These are phyloP conservation scores for Edaphochlamys debaryana DNA, from an alignment of 139 green algal species.

Conservation along the genomic window DNA sequence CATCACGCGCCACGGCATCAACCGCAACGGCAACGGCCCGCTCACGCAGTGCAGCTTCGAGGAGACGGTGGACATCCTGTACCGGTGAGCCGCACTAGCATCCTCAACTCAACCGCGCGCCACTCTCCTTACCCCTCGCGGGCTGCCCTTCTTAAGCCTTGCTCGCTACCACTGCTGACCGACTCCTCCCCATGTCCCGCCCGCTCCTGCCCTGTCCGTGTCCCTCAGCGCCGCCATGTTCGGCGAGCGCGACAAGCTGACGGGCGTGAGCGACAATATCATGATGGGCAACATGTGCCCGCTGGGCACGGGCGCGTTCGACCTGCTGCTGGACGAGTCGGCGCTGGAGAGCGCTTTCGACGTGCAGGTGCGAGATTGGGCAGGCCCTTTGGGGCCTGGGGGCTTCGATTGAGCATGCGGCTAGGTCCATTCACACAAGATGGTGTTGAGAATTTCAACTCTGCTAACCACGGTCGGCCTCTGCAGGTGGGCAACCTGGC, in stretches of 20 bases:
- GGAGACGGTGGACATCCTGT: conserved; percentile 99
- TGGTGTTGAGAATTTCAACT: no score
- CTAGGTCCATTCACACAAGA: no score
- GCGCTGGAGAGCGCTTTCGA: conserved; percentile 91
- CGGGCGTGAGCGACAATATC: conserved; percentile 96
- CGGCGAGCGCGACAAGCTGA: conserved; percentile 60
- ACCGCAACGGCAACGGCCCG: conserved; percentile 90
- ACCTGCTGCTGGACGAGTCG: conserved; percentile 92
- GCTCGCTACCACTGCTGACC: no score
- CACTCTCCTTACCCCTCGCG: no score
- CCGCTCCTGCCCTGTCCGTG: no score
- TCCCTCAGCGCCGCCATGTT: conserved; percentile 50
- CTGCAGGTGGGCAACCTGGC: conserved; percentile 32
- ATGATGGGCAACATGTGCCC: conserved; percentile 94
- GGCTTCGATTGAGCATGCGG: no score
- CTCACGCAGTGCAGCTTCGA: conserved; percentile 97
- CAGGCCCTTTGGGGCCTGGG: no score
- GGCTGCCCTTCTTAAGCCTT: no score
- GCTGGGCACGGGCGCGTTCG: conserved; percentile 93
- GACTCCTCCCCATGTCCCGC: no score
- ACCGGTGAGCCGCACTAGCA: conserved; percentile 85
- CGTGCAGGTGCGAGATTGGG: conserved; percentile 54
- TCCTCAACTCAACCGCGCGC: no score
- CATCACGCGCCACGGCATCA: conserved; percentile 99
- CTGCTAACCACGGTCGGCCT: no score